Conservation (phyloP, 306 rosid genomes). For the Rubus idaeus region DNA sequence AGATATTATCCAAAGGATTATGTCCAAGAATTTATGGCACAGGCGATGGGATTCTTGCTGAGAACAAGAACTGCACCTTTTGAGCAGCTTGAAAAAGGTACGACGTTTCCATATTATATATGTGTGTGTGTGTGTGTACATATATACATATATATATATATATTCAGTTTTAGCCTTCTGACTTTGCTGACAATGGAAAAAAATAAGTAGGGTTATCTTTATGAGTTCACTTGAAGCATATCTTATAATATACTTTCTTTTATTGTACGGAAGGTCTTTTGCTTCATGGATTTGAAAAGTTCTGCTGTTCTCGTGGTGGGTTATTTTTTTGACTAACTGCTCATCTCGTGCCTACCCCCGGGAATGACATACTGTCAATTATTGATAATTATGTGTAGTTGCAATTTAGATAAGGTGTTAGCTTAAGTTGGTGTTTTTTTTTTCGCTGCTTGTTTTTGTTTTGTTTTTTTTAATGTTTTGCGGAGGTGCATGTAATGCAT, state of each 20-base stretch:
- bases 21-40: conserved; percentile 80
- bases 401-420: no score
- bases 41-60: conserved; percentile 72
- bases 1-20: conserved; percentile 79
- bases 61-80: conserved; percentile 77
- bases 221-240: neutral
- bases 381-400: no score
- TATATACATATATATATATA: no score
- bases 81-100: conserved; percentile 79
- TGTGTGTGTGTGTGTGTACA: no score
- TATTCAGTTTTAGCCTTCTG: neutral
- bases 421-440: no score
- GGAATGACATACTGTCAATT: neutral
- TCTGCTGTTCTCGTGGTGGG: no score
- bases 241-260: neutral
- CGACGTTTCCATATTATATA: conserved; percentile 15
- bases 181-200: no score
- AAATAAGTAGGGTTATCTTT: neutral
- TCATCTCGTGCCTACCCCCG: neutral
- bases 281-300: conserved; percentile 1
- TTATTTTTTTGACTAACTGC: no score
- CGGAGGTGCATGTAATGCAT: no score
- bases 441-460: no score
- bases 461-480: no score
- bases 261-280: no score